phyloP scores from a whole-genome alignment of 768 basidiomycete genomes.

The Leccinellum rugosiceps region DNA sequence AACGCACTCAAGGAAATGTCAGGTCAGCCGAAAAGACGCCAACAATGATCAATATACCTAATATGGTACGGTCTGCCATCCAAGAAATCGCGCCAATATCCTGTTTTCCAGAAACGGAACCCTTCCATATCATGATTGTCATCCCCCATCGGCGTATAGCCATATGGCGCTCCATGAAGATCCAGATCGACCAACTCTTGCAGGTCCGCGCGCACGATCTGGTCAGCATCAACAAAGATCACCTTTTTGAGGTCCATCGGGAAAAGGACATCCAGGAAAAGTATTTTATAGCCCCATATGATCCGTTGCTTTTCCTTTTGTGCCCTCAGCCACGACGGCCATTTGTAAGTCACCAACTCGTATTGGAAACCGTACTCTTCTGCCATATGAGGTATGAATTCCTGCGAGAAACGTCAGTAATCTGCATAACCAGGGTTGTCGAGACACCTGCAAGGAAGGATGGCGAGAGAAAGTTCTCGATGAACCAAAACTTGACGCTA shows the following conservation, averaged over 20 bases:
- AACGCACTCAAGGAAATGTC: conserved; percentile 61
- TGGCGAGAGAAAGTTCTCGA: conserved; percentile 97
- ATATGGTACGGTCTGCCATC: conserved; percentile 90
- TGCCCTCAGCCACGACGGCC: conserved; percentile 96
- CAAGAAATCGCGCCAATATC: conserved; percentile 91
- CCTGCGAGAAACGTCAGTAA: conserved; percentile 41
- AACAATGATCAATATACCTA: conserved; percentile 49
- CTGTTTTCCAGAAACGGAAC: conserved; percentile 98
- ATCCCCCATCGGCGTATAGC: conserved; percentile 96
- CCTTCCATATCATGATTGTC: conserved; percentile 95
- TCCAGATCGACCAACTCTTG: conserved; percentile 93
- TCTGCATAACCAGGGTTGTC: not conserved
- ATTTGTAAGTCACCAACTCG: conserved; percentile 97
- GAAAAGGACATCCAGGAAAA: conserved; percentile 98
- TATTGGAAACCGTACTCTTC: conserved; percentile 92
- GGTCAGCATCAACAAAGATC: conserved; percentile 97
- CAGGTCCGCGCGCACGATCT: conserved; percentile 95
- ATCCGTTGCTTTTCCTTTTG: conserved; percentile 98
- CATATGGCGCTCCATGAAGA: conserved; percentile 90
- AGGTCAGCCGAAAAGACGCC: not conserved
- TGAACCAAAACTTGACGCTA: conserved; percentile 99
- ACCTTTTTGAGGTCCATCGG: conserved; percentile 99
- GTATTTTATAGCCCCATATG: conserved; percentile 99
- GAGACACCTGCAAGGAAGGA: conserved; percentile 75
- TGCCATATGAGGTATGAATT: conserved; percentile 93